These are phyloP conservation scores for Primulina huaijiensis DNA, from an alignment of 257 asterid species.

Conservation along the genomic window DNA sequence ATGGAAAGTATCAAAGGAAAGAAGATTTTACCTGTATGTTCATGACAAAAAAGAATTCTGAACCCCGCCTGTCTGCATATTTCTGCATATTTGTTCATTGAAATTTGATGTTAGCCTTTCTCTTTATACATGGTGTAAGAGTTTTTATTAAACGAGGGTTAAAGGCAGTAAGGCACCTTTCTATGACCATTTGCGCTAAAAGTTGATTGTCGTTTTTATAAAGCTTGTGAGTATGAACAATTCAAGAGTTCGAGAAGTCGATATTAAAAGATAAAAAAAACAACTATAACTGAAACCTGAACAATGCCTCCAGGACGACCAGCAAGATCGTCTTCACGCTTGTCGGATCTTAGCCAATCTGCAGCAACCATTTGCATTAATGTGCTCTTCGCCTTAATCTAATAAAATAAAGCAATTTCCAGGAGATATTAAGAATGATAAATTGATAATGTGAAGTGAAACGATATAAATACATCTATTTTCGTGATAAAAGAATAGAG, in stretches of 20 bases:
- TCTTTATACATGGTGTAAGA: not conserved
- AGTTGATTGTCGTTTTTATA: not conserved
- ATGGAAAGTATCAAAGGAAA: not conserved
- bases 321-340: slow-evolving; percentile 73
- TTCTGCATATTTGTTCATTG: slow-evolving; percentile 36
- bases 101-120: not conserved
- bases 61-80: slow-evolving; percentile 57
- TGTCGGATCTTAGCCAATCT: slow-evolving; percentile 75
- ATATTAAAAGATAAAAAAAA: not conserved
- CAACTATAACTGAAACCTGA: slow-evolving; percentile 41
- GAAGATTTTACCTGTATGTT: slow-evolving; percentile 52
- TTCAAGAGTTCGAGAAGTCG: too few relatives aligned
- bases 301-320: slow-evolving; percentile 70
- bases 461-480: too few relatives aligned
- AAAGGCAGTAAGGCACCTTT: slow-evolving; percentile 1
- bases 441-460: not conserved
- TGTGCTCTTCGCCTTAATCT: slow-evolving; percentile 68
- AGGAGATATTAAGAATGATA: slow-evolving; percentile 6
- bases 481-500: not conserved
- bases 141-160: slow-evolving; percentile 17
- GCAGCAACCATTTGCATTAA: slow-evolving; percentile 77
- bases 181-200: too few relatives aligned
- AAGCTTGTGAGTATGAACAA: not conserved
- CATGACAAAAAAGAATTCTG: slow-evolving; percentile 69
- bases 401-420: slow-evolving; percentile 11